Conservation (phyloP, 306 rosid genomes). For the Canavalia gladiata region DNA sequence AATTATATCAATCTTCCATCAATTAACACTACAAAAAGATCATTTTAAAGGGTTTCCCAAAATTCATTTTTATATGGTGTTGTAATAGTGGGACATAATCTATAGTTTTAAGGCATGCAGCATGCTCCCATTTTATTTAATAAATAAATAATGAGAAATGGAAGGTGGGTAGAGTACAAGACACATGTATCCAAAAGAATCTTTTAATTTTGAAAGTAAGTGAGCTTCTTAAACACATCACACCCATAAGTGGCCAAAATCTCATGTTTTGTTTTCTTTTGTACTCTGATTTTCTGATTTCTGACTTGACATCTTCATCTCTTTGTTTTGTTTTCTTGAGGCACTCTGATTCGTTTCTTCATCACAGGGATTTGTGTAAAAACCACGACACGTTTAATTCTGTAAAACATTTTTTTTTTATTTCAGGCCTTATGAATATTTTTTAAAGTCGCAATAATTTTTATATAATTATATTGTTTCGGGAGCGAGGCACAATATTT, state of each 20-base stretch:
- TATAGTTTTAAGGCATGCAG: background rate
- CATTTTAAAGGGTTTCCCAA: background rate
- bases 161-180: constrained; percentile 34
- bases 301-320: background rate
- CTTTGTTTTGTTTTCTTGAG: background rate
- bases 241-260: constrained; percentile 6
- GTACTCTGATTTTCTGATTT: background rate
- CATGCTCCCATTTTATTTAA: background rate
- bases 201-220: constrained; percentile 43
- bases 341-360: background rate
- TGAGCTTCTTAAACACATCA: constrained; percentile 11
- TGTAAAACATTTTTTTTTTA: background rate
- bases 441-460: too few relatives aligned
- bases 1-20: too few relatives aligned
- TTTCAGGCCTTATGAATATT: background rate
- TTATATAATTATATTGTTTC: too few relatives aligned
- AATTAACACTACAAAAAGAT: background rate
- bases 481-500: too few relatives aligned
- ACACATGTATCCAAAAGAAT: constrained; percentile 42
- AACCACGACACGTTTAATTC: background rate
- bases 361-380: background rate
- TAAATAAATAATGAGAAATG: background rate
- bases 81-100: constrained; percentile 12
- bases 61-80: background rate
- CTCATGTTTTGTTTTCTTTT: constrained; percentile 10